Evolutionary conservation across 768 basidiomycete species (phyloP).

Genomic region (Boletus insuetus): DNA sequence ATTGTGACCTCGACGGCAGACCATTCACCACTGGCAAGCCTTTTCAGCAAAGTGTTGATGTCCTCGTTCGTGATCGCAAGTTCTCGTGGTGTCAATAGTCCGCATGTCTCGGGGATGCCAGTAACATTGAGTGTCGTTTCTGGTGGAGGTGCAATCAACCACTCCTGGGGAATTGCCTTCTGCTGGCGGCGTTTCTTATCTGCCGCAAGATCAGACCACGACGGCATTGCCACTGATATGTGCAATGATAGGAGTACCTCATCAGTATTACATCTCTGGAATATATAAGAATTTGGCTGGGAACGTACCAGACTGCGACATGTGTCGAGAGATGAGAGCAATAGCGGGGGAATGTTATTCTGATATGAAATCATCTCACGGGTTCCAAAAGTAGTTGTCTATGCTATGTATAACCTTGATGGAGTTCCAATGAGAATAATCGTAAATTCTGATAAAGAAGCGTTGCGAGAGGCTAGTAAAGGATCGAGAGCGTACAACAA

Average conservation of each 20-base stretch:
- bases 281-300: constrained; percentile 7
- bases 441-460: too few relatives aligned
- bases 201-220: constrained; percentile 52
- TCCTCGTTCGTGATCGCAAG: constrained; percentile 56
- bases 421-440: too few relatives aligned
- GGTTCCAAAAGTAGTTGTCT: too few relatives aligned
- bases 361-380: too few relatives aligned
- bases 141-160: constrained; percentile 52
- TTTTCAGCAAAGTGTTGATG: constrained; percentile 49
- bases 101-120: constrained; percentile 51
- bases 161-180: constrained; percentile 60
- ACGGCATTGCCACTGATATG: constrained; percentile 3
- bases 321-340: constrained; percentile 5
- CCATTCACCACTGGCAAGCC: constrained; percentile 53
- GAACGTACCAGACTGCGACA: constrained; percentile 1
- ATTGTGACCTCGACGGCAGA: constrained; percentile 65
- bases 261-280: background rate
- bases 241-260: background rate
- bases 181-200: constrained; percentile 55
- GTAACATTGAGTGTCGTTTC: constrained; percentile 53
- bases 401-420: too few relatives aligned
- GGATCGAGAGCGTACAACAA: too few relatives aligned
- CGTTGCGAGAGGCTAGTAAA: too few relatives aligned
- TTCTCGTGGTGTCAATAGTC: constrained; percentile 54
- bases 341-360: background rate